phyloP scores from a whole-genome alignment of 2,329 filamentous ascomycete species.

The Epichloe glyceriae region DNA sequence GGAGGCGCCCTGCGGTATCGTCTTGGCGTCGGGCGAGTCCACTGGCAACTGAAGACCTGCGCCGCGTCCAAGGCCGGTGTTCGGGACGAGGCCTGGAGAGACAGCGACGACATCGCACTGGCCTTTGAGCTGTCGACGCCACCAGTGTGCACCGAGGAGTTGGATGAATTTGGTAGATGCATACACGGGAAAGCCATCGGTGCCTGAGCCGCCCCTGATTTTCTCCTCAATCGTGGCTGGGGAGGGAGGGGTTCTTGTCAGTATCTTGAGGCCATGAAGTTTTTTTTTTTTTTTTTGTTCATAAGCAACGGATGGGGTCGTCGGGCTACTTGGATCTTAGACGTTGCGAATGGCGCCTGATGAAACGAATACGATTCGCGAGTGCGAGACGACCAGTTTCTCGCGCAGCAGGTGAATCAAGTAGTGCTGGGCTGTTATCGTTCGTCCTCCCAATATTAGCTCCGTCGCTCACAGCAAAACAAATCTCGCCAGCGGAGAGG shows the following conservation, averaged over 20 bases:
- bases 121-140: slow-evolving; percentile 36
- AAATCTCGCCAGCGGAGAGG: neutral
- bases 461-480: neutral
- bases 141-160: slow-evolving; percentile 40
- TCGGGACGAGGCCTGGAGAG: slow-evolving; percentile 38
- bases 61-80: slow-evolving; percentile 28
- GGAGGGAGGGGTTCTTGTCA: neutral
- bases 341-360: slow-evolving; percentile 33
- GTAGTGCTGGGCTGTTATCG: slow-evolving; percentile 36
- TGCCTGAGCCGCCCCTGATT: slow-evolving; percentile 26
- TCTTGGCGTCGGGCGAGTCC: slow-evolving; percentile 34
- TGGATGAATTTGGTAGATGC: slow-evolving; percentile 35
- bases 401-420: slow-evolving; percentile 34
- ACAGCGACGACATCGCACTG: slow-evolving; percentile 36
- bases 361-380: slow-evolving; percentile 37
- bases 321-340: slow-evolving; percentile 21
- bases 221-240: slow-evolving; percentile 25
- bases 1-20: slow-evolving; percentile 30
- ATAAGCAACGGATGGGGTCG: too few species aligned
- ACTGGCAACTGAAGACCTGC: slow-evolving; percentile 15
- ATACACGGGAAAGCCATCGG: slow-evolving; percentile 21
- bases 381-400: slow-evolving; percentile 31
- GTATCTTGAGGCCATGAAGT: neutral
- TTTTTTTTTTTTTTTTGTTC: too few species aligned
- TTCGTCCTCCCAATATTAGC: neutral